Evolutionary conservation across 1,284 basidiomycete genomes (phyloP), one percentile per base, ranked within the genome.

Genomic region (Mycosarcoma mackinlayi): DNA sequence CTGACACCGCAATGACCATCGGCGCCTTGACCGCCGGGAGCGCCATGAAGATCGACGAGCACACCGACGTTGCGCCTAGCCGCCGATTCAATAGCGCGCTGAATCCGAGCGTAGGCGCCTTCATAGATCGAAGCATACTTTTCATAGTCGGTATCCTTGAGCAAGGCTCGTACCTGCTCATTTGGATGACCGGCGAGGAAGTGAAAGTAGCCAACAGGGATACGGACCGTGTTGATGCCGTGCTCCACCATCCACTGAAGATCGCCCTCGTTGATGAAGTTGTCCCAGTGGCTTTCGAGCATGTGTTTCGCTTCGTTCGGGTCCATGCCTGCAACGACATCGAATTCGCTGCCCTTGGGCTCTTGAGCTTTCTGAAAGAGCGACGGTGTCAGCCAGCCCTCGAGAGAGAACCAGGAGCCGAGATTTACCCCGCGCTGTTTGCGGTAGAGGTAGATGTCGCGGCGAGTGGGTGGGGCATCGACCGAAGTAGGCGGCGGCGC

Each of bases 391-490:
- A 86, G 67, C 80, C 80, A 82, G 6, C 56, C 47, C 51, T 82
- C 80, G 42, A 81, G 75, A 19, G 78, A 65, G 66, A 80, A 82
- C 68, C 76, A 76, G 27, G 84, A 80, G 87, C 92, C 92, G 11
- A 94, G 87, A 80, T 93, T 94, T 33, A 93, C 88, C 19, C 92
- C 92, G 38, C 89, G 86, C 80, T 93, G 92, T 80, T 89, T 89
- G 41, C 92, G 86, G 83, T 89, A 90, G 24, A 88, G 86, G 70
- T 88, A 89, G 50, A 88, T 73, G 61, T 86, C 85, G 1, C 66
- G 49, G 1, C 33, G 44, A n/a, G 55, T 57, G 14, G 73, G 73
- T 1, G 66, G 53, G 8, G 48, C 19, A 27, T 59, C 58, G 44
- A 63, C 40, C 18, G 68, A 49, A 6, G 63, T 62, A 13, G 63